phyloP scores from a whole-genome alignment of 2,329 filamentous ascomycete species.

The Ophiostoma sp. region DNA sequence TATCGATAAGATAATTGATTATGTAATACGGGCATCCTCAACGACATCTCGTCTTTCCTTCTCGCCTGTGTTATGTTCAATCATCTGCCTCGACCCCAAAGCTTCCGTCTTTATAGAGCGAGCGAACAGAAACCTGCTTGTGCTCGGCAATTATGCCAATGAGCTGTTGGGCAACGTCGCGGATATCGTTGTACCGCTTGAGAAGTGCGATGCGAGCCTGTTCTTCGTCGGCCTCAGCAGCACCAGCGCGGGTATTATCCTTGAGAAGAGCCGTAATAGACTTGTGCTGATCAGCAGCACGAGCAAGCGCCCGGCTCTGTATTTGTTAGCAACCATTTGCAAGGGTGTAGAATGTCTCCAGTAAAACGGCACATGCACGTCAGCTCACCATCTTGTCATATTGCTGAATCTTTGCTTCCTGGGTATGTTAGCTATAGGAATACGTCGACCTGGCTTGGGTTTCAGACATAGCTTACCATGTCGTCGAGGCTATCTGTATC shows the following conservation, averaged over 20 bases:
- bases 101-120: conserved; percentile 32
- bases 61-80: neutral
- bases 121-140: conserved; percentile 32
- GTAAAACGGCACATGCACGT: no score
- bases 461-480: neutral
- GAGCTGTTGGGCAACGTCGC: conserved; percentile 38
- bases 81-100: conserved; percentile 33
- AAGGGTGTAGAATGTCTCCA: neutral
- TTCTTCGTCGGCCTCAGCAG: neutral
- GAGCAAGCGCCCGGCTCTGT: conserved; percentile 20
- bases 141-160: conserved; percentile 39
- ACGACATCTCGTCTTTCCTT: neutral
- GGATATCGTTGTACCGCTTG: conserved; percentile 38
- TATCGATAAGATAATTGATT: neutral
- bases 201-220: conserved; percentile 31
- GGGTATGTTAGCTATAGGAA: neutral
- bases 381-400: conserved; percentile 23
- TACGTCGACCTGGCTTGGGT: no score
- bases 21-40: neutral
- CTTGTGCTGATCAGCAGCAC: conserved; percentile 17
- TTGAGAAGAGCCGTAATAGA: neutral
- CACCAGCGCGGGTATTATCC: no score
- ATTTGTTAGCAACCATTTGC: neutral
- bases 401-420: conserved; percentile 12
- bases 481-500: neutral